A percentile compares a stretch with the other conserved stretches of the same genome.
phyloP scores from a whole-genome alignment of 345 rosid genomes.

The Eutrema heterophyllum region DNA sequence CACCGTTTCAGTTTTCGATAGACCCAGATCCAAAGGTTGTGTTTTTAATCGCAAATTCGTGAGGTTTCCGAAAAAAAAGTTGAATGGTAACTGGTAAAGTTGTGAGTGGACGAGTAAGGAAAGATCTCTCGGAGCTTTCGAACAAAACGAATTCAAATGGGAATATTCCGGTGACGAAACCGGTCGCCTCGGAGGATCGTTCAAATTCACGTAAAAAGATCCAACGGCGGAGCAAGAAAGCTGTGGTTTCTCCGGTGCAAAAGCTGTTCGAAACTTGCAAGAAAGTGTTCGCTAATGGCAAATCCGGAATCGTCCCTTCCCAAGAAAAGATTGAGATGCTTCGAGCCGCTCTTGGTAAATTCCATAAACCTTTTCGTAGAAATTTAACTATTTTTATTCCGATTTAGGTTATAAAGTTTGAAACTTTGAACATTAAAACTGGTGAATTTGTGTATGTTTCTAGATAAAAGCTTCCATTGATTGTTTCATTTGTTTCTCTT shows the following conservation, averaged over 20 bases:
- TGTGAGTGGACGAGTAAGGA: not conserved
- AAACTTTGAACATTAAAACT: not conserved
- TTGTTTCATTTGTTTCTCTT: not conserved
- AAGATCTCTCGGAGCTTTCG: constrained; percentile 12
- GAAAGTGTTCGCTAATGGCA: constrained; percentile 53
- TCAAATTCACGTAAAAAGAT: constrained; percentile 23
- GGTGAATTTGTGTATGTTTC: not conserved
- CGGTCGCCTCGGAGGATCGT: not conserved
- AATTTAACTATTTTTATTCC: not conserved
- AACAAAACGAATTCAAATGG: constrained; percentile 6
- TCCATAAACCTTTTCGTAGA: not conserved
- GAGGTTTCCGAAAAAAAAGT: not conserved
- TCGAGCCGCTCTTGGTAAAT: constrained; percentile 64
- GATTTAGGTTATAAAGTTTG: not conserved
- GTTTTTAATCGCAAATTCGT: not conserved
- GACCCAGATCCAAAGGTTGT: not conserved
- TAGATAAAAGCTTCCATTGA: not conserved
- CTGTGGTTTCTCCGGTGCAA: constrained; percentile 46
- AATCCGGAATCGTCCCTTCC: constrained; percentile 56
- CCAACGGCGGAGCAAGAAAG: constrained; percentile 17
- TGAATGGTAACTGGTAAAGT: constrained; percentile 21
- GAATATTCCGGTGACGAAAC: not conserved
- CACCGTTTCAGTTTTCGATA: not conserved
- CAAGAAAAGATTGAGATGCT: constrained; percentile 53
- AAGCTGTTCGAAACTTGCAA: constrained; percentile 66